Conservation (phyloP, 1,284 basidiomycete species). For the Apiotrichum siamense region DNA sequence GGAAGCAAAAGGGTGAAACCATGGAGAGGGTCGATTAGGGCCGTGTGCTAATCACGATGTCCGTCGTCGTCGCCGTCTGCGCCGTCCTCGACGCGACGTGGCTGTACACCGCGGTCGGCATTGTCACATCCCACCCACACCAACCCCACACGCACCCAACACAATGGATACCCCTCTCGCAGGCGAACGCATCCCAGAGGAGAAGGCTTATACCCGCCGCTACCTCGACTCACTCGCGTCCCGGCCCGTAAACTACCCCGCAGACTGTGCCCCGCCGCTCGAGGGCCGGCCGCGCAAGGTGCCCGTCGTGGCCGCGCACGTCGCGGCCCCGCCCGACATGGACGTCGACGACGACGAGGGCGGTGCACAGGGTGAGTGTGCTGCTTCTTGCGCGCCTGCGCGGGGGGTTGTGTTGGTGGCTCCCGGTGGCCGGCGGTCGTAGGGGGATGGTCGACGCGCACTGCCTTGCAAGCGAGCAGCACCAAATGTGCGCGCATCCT, state of each 20-base stretch:
- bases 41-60: no score
- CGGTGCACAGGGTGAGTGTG: constrained; percentile 21
- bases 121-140: background rate
- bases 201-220: constrained; percentile 64
- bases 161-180: constrained; percentile 32
- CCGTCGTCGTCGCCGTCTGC: no score
- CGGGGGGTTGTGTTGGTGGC: background rate
- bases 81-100: background rate
- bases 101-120: no score
- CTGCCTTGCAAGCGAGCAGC: no score
- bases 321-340: constrained; percentile 30
- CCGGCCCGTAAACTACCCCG: constrained; percentile 63
- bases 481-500: no score
- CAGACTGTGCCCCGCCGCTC: constrained; percentile 70
- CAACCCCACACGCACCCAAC: background rate
- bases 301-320: constrained; percentile 58
- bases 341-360: constrained; percentile 33
- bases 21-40: background rate
- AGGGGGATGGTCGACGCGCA: no score
- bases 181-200: constrained; percentile 55
- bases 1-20: background rate
- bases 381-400: no score
- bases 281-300: constrained; percentile 65
- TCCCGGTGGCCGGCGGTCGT: no score
- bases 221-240: constrained; percentile 63